Evolutionary conservation across 176 grass and related monocot species (phyloP), one percentile per base, ranked within the genome.

Genomic region (Oryza australiensis): DNA sequence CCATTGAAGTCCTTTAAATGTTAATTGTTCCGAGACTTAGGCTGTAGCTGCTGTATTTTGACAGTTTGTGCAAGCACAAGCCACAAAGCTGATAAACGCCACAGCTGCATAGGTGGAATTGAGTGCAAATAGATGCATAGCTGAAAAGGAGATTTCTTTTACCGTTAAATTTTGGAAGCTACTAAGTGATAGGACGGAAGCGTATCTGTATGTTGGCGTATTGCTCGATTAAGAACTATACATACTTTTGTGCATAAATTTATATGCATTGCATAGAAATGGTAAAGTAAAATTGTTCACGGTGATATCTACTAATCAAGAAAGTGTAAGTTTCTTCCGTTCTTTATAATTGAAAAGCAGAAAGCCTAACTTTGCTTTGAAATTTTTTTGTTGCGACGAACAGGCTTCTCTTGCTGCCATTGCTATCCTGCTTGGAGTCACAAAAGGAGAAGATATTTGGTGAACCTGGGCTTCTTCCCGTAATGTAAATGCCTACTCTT

Each of bases 331-430:
- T 65, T 2, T 71, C 7, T 64, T 4, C 13, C 12, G 3, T 73
- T 18, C 57, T 51, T 72, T 70, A 7, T 42, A 26, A 26, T n/a
- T 64, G 60, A 57, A 62, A 62, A 38, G 77, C 5, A 80, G 24
- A 57, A 35, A 53, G 4, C 33, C 63, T 86, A 81, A 81, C 64
- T 82, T 20, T 75, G 32, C 12, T 53, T 33, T 41, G 37, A 82
- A 87, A 13, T 38, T 87, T 71, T 63, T 81, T 62, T 81, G 26
- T 9, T 92, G 76, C 41, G 32, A 82, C 73, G 11, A 45, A 68
- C 91, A 97, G 94, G 94, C 94, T 23, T 80, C 84, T 27, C 38
- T 97, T 68, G 75, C 87, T 57, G 89, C 89, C 79, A 88, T 94
- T 88, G 89, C 87, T 68, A 18, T 90, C 28, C 42, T 97, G 35